Evolutionary conservation across 1,284 basidiomycete genomes (phyloP).

Genomic region (Pascua guehoae): DNA sequence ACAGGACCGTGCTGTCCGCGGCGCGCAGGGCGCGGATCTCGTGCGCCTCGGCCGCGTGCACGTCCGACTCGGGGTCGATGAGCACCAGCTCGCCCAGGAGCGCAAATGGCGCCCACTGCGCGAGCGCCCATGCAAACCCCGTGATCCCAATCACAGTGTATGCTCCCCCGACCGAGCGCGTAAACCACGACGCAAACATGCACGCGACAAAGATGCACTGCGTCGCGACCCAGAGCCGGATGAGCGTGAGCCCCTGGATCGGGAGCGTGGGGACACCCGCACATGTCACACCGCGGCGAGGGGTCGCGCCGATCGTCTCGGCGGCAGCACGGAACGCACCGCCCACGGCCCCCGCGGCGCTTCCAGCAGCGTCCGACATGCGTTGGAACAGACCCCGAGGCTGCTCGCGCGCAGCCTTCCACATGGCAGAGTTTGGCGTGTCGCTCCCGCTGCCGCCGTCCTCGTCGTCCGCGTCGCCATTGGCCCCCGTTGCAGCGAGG

Average conservation of each 20-base stretch:
- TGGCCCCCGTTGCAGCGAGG: neutral
- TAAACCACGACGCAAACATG: conserved; percentile 50
- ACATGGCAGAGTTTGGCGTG: conserved; percentile 10
- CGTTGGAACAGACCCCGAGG: neutral
- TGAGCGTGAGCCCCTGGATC: conserved; percentile 42
- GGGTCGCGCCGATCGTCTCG: conserved; percentile 1
- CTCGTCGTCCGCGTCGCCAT: conserved; percentile 2
- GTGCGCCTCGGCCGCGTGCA: neutral
- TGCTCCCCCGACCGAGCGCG: conserved; percentile 47
- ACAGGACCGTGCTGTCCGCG: conserved; percentile 8
- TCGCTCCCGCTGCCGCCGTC: neutral
- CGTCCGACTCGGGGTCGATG: conserved; percentile 25
- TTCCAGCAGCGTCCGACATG: neutral
- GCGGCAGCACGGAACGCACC: conserved; percentile 6
- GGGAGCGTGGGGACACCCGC: conserved; percentile 33
- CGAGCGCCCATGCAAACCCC: conserved; percentile 54
- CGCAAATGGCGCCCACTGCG: conserved; percentile 44
- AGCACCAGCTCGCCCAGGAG: conserved; percentile 49
- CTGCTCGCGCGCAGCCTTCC: conserved; percentile 15
- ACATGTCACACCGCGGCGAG: too few relatives aligned
- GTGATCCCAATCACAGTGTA: conserved; percentile 52
- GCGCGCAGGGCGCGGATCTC: conserved; percentile 3
- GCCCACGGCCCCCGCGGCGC: neutral
- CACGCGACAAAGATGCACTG: conserved; percentile 45
- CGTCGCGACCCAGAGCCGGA: conserved; percentile 40